Percentiles rank a stretch among this genome's conserved stretches.
phyloP scores from a whole-genome alignment of 306 rosid species.

The Vachellia pachyceras region DNA sequence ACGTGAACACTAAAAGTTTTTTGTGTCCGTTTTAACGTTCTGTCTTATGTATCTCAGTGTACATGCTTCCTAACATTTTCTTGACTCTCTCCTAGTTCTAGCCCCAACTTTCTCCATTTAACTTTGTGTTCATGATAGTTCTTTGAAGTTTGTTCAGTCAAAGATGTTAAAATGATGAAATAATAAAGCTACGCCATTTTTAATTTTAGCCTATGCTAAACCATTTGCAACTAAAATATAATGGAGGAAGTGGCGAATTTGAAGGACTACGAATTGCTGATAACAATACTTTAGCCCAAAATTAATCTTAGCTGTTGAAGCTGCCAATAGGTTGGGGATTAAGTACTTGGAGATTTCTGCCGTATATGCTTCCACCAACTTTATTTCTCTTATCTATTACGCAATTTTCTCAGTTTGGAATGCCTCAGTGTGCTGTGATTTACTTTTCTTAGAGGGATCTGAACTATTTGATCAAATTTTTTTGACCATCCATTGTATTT shows the following conservation, averaged over 20 bases:
- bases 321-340: neutral
- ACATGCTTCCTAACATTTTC: neutral
- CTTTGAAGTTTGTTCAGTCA: neutral
- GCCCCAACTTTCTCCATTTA: neutral
- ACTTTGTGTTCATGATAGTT: neutral
- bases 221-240: neutral
- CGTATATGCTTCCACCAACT: neutral
- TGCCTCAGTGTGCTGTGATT: neutral
- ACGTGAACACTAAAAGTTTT: neutral
- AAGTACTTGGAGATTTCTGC: neutral
- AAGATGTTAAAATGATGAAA: neutral
- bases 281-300: neutral
- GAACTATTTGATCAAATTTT: slow-evolving; percentile 18
- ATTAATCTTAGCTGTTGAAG: neutral
- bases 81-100: neutral
- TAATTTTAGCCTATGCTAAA: neutral
- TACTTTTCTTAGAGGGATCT: neutral
- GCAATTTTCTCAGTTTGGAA: neutral
- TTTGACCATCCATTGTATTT: neutral
- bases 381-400: neutral
- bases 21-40: neutral
- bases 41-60: neutral
- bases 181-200: neutral
- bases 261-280: neutral
- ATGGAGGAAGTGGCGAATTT: neutral